Evolutionary conservation across 306 rosid species (phyloP).

Genomic region (Castanospermum australe): DNA sequence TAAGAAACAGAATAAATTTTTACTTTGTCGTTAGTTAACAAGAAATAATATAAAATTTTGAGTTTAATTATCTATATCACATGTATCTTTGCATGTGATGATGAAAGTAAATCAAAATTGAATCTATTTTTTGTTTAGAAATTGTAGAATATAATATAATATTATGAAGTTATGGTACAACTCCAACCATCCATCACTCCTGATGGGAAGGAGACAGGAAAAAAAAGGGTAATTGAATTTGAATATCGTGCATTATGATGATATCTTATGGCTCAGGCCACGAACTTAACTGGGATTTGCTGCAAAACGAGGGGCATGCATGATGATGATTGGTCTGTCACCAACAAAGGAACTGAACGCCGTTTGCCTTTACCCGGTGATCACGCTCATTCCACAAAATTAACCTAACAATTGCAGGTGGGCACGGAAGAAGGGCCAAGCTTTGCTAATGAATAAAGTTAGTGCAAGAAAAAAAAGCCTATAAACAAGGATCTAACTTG

Average conservation of each 20-base stretch:
- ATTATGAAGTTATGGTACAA: neutral
- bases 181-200: constrained; percentile 19
- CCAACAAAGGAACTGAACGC: neutral
- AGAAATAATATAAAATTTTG: too few species aligned
- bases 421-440: neutral
- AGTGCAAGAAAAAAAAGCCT: neutral
- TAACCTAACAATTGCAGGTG: neutral
- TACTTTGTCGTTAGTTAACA: too few species aligned
- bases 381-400: constrained; percentile 16
- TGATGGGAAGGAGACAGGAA: constrained; percentile 25
- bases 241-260: neutral
- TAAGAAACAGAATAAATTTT: too few species aligned
- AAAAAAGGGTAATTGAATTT: neutral
- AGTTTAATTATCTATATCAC: too few species aligned
- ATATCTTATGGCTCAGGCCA: neutral
- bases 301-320: neutral
- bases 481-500: neutral
- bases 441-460: neutral
- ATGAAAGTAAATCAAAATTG: too few species aligned
- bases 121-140: too few species aligned
- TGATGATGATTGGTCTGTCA: constrained; percentile 1
- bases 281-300: neutral
- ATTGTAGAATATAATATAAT: neutral
- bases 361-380: constrained; percentile 8
- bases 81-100: too few species aligned